Conservation (phyloP, 2,329 filamentous ascomycete genomes). For the Colletotrichum sp. region DNA sequence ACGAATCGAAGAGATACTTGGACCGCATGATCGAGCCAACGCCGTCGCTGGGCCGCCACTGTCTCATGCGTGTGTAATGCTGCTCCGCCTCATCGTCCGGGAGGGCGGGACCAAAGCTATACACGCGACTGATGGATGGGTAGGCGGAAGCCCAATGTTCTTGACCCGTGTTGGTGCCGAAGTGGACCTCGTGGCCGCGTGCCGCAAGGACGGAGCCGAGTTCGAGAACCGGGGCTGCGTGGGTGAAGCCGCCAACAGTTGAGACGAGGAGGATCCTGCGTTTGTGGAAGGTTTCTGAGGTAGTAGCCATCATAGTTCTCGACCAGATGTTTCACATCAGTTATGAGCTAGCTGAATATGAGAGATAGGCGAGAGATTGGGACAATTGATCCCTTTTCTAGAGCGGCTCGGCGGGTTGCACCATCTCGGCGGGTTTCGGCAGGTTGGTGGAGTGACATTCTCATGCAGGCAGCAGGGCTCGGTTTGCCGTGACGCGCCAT, state of each 20-base stretch:
- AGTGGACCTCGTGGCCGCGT: slow-evolving; percentile 33
- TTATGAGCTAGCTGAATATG: background rate
- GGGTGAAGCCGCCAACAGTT: slow-evolving; percentile 41
- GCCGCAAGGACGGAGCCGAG: slow-evolving; percentile 35
- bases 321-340: too few species aligned
- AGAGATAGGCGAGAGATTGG: background rate
- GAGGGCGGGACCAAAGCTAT: slow-evolving; percentile 33
- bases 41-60: background rate
- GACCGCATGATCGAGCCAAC: slow-evolving; percentile 30
- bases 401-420: background rate
- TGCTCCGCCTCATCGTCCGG: background rate
- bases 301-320: background rate
- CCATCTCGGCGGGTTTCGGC: background rate
- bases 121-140: slow-evolving; percentile 33
- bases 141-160: slow-evolving; percentile 36
- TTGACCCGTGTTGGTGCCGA: slow-evolving; percentile 42
- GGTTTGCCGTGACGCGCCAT: background rate
- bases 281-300: background rate
- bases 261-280: slow-evolving; percentile 35
- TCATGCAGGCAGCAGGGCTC: background rate
- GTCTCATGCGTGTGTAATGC: background rate
- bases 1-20: slow-evolving; percentile 42
- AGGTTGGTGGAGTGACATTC: background rate
- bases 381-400: background rate
- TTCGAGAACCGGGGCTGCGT: slow-evolving; percentile 41